Percentiles rank a stretch among this genome's conserved stretches.
Conservation (phyloP, 345 rosid species). For the Sonneratia alba region DNA sequence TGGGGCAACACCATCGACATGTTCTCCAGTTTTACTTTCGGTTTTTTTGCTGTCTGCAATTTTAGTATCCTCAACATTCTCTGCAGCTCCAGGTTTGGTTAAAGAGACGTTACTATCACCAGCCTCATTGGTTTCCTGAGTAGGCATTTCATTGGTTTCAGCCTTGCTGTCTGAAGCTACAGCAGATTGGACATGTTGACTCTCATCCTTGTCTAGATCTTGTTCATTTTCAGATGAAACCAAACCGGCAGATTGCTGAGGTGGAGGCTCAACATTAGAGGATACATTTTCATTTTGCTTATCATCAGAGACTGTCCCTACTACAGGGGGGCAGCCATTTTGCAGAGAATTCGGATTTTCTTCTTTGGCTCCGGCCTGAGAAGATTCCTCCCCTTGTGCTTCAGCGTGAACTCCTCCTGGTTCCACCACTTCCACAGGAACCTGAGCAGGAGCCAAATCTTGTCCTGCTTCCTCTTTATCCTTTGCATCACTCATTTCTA, state of each 20-base stretch:
- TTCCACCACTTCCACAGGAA: neutral
- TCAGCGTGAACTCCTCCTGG: conserved; percentile 6
- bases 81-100: neutral
- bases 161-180: neutral
- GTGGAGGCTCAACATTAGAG: conserved; percentile 2
- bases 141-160: conserved; percentile 1
- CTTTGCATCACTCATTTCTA: conserved; percentile 7
- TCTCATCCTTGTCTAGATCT: conserved; percentile 16
- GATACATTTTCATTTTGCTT: conserved; percentile 17
- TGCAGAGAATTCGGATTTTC: conserved; percentile 5
- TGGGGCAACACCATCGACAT: conserved; percentile 13
- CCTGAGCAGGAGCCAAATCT: conserved; percentile 1
- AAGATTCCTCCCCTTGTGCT: neutral
- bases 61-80: neutral
- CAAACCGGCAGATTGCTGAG: conserved; percentile 7
- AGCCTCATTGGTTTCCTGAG: neutral
- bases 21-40: conserved; percentile 18
- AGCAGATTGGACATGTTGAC: conserved; percentile 10
- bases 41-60: conserved; percentile 14
- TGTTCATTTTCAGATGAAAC: conserved; percentile 16
- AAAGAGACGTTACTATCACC: neutral
- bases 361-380: conserved; percentile 2
- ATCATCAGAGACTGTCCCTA: conserved; percentile 6
- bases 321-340: conserved; percentile 13
- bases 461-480: conserved; percentile 10